Percentiles rank a stretch among this genome's conserved stretches.
Evolutionary conservation across 140 eudicot species (phyloP).

Genomic region (Cichorium intybus): DNA sequence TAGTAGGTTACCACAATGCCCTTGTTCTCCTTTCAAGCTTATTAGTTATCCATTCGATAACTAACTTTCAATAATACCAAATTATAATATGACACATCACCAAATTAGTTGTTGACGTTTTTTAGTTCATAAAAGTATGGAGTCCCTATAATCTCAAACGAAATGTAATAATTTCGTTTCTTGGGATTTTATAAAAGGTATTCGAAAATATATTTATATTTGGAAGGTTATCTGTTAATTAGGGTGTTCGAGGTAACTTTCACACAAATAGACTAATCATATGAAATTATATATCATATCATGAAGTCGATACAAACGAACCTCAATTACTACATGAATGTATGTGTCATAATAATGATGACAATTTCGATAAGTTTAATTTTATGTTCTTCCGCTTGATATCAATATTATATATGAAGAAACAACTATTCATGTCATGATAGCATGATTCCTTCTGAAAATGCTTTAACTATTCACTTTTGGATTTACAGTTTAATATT

Average conservation of each 20-base stretch:
- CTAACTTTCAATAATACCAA: constrained; percentile 14
- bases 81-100: constrained; percentile 15
- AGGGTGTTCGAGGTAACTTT: no score
- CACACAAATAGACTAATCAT: no score
- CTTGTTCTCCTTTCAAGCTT: constrained; percentile 17
- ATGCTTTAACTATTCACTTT: neutral
- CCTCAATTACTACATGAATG: no score
- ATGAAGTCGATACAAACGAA: no score
- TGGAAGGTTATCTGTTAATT: no score
- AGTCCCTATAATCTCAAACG: neutral
- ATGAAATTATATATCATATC: no score
- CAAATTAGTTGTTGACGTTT: constrained; percentile 18
- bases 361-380: neutral
- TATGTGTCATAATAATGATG: neutral
- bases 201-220: no score
- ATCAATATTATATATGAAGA: no score
- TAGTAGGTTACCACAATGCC: neutral
- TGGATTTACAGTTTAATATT: neutral
- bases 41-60: constrained; percentile 8
- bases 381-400: neutral
- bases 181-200: no score
- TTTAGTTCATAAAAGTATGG: neutral
- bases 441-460: no score
- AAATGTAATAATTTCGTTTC: no score
- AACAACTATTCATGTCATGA: no score